Evolutionary conservation across 495 filamentous ascomycete species (phyloP), one percentile per base, ranked within the genome.

Genomic region (Penicillium waksmanii): DNA sequence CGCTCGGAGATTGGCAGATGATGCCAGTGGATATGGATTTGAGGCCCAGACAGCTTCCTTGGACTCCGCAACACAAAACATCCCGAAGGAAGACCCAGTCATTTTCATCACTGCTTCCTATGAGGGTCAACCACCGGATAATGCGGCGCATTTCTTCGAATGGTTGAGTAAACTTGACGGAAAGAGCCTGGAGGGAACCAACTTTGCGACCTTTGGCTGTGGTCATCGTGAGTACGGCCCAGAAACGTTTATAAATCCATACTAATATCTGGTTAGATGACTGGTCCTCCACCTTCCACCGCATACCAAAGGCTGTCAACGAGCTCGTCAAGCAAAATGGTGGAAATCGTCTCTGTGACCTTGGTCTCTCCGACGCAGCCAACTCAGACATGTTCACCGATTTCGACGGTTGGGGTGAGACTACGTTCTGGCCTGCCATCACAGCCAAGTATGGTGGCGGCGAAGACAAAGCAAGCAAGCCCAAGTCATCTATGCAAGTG

Each of bases 51-150:
- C 88, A 10, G 80, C 82, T 19, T 72, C 78, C 3, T 66, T 92
- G 57, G 85, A 93, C 62, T 78, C 83, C 1, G 87, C 85, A 0
- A 82, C 82, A 36, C 79, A 83, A 38, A 85, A 80, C 5, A 68
- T 93, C 11, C 84, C 87, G 5, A 86, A 77, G 56, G 79, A 81
- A 10, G 77, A 82, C 8, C 88, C 89, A 0, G 82, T 90, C 0
- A 70, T 89, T 18, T 81, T 92, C 53, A 80, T 92, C 60, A 85
- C 87, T 3, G 82, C 88, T 1, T 88, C 85, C 5, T 93, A 91
- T 55, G 90, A 93, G 61, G 90, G 90, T 5, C 77, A 89, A 55
- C 89, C 90, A 0, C 84, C 89, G 0, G 88, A 92, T 56, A 92
- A 93, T 52, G 90, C 89, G 0, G 79, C 78, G 1, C 81, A 85